A percentile compares a stretch with the other conserved stretches of the same genome.
Evolutionary conservation across 2,329 filamentous ascomycete genomes (phyloP).

Genomic region (Bertia moriformis): DNA sequence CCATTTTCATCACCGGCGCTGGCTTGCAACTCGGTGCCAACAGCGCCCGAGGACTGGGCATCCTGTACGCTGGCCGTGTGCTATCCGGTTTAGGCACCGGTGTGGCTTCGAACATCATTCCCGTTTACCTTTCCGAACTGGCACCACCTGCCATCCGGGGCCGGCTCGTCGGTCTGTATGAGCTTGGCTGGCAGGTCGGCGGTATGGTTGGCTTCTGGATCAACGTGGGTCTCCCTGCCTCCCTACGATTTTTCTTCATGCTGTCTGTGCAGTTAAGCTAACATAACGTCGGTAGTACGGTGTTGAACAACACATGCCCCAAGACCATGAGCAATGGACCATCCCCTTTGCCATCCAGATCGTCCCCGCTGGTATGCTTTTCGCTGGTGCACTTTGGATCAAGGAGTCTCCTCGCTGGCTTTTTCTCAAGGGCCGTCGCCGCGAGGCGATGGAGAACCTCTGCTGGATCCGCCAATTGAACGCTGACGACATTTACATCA

Average conservation of each 20-base stretch:
- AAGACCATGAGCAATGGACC: constrained; percentile 27
- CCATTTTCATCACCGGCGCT: constrained; percentile 41
- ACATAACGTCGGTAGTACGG: constrained; percentile 26
- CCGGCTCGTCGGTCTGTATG: constrained; percentile 36
- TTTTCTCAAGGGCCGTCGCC: constrained; percentile 33
- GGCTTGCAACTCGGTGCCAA: constrained; percentile 41
- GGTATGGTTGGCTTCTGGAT: constrained; percentile 34
- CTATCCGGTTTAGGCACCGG: constrained; percentile 34
- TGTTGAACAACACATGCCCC: constrained; percentile 14
- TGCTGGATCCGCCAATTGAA: constrained; percentile 37
- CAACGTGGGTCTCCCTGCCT: constrained; percentile 17
- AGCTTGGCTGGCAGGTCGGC: constrained; percentile 36
- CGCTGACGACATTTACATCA: constrained; percentile 37
- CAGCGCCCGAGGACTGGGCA: constrained; percentile 30
- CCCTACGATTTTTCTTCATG: too few species aligned
- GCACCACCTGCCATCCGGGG: constrained; percentile 36
- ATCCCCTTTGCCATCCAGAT: constrained; percentile 37
- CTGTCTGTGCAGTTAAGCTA: too few species aligned
- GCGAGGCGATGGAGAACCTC: constrained; percentile 32
- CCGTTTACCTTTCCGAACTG: constrained; percentile 27
- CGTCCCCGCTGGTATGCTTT: constrained; percentile 34
- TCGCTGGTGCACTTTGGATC: constrained; percentile 29
- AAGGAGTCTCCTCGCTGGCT: constrained; percentile 46
- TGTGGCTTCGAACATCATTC: constrained; percentile 29
- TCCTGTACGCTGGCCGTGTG: constrained; percentile 33